Evolutionary conservation across 148 eudicot species (phyloP), one percentile per base, ranked within the genome.

Genomic region (Chenopodium suecicum): DNA sequence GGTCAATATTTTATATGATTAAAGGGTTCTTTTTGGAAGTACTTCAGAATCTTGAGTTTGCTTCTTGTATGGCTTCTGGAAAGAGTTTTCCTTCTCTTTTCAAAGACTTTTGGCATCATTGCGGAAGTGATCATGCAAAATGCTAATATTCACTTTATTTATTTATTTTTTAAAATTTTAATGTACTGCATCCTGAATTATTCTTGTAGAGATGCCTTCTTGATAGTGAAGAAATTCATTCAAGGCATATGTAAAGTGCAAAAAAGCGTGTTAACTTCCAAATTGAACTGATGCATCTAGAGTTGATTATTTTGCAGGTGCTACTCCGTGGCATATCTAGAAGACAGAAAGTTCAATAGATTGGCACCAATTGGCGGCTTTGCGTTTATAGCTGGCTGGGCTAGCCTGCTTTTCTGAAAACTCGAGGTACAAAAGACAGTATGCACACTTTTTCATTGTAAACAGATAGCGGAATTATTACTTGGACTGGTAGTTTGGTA

Each of bases 311-410:
- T 72, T 79, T 85, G 79, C 92, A 95, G 98, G 88, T 93, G 98
- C 78, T 95, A 95, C 79, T 76, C 85, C 23, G 97, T 91, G 87
- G 99, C 99, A 31, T 88, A 80, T 76, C 83, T 90, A 70, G 99
- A 95, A 86, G 98, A 95, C 85, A 87, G 97, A 83, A 92, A 80
- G n/a, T 95, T 88, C 79, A 86, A 93, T 13, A 78, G 71, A 66
- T 73, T 93, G 62, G 99, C 99, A 34, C 99, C 97, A 2, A 87
- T 95, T 25, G 99, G 99, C 75, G 99, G 97, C 75, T 87, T 93
- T 79, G 98, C 95, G 6, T 93, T 95, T 80, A 91, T 93, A 68
- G 97, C 88, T 81, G 98, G 93, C 32, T 95, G 99, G 99, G 94
- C 94, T 66, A 90, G 89, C 91, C 87, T 95, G 85, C 87, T 95